These are phyloP conservation scores for Umbellularia californica DNA, from an alignment of 164 flowering plant genomes.

Conservation along the genomic window DNA sequence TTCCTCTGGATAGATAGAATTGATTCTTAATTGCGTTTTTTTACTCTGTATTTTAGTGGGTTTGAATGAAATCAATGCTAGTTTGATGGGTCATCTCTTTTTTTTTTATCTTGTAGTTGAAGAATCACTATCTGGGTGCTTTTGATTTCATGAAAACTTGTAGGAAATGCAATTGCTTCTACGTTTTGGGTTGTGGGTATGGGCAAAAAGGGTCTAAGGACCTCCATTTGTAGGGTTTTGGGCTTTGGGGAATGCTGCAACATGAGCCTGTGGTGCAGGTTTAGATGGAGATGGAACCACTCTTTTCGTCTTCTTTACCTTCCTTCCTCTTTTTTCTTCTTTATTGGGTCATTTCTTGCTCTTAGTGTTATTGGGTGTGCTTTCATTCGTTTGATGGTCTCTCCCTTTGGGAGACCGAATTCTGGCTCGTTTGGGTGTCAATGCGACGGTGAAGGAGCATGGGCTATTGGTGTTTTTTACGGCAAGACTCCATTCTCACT, in stretches of 20 bases:
- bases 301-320: background rate
- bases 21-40: background rate
- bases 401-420: slow-evolving; percentile 3
- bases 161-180: slow-evolving; percentile 2
- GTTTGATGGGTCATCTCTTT: background rate
- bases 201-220: slow-evolving; percentile 2
- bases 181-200: slow-evolving; percentile 4
- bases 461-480: slow-evolving; percentile 15
- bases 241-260: slow-evolving; percentile 4
- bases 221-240: slow-evolving; percentile 1
- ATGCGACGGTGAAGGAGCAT: slow-evolving; percentile 12
- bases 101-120: background rate
- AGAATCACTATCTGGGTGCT: background rate
- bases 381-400: background rate
- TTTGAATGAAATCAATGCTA: background rate
- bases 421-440: slow-evolving; percentile 4
- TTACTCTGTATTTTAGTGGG: background rate
- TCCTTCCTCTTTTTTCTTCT: slow-evolving; percentile 8
- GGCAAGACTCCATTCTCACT: slow-evolving; percentile 15
- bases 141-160: background rate
- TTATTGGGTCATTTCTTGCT: slow-evolving; percentile 4
- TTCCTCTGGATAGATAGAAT: background rate
- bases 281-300: slow-evolving; percentile 8
- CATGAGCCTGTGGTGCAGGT: slow-evolving; percentile 7
- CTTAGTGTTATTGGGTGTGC: slow-evolving; percentile 1